Evolutionary conservation across 495 filamentous ascomycete species (phyloP), one percentile per base, ranked within the genome.

Genomic region (Staphylotrichum longicolle): DNA sequence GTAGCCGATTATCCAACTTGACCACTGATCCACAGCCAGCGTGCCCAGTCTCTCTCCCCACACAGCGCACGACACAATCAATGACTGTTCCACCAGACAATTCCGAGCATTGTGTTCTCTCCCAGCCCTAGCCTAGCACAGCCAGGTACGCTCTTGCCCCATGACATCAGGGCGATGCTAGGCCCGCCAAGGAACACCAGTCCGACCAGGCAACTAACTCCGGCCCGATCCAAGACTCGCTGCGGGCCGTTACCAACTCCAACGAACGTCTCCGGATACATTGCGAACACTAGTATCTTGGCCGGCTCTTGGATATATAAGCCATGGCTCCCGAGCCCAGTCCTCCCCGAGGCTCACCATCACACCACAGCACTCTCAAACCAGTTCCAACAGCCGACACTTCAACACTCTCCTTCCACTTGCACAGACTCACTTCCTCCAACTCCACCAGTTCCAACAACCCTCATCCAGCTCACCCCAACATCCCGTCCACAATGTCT

Each of bases 401-500:
- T 11, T 33, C 37, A 15, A n/a, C 9, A 46, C 42, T 20, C 12
- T 27, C 37, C 54, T 11, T 33, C 0, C 12, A 35, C 33, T 30
- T 46, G 2, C 32, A 57, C 32, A 12, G 27, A 20, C 44, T 49
- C 5, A 2, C 32, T 0, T 40, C 34, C 46, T 34, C 56, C 3
- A 49, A 34, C 7, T n/a, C 15, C 42, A 47, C 32, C n/a, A 8
- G 2, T 14, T 15, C 41, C 0, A 12, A 58, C 34, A 49, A 9
- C 34, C 14, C 34, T 32, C 7, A 39, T 8, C 27, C 45, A 2
- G 9, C 32, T 4, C n/a, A 27, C 3, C 35, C 10, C 27, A 10
- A 32, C 34, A 35, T 12, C 33, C 7, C 14, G 11, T 6, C 33
- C 15, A 60, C 54, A 5, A 64, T 64, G 62, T 64, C 62, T 44